Evolutionary conservation across 495 filamentous ascomycete genomes (phyloP), one percentile per base, ranked within the genome.

Genomic region (Hyphodiscus hymeniophilus): DNA sequence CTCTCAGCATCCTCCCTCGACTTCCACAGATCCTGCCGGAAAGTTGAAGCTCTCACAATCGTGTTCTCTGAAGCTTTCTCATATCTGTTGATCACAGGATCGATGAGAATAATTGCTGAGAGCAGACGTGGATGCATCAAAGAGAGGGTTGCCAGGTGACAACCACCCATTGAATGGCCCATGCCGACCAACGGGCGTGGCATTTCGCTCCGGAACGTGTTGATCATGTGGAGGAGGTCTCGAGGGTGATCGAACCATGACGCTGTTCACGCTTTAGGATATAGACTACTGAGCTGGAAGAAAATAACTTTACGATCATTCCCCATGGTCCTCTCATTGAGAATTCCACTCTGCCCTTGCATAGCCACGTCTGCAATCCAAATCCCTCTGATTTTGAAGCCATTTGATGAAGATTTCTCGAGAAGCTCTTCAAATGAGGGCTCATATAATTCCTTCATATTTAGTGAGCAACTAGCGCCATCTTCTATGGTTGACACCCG

Each of bases 81-180:
- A 36, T 52, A 18, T 55, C 62, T 45, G 54, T 82, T 75, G 45
- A 89, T 74, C 31, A 85, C 79, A 3, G 89, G 88, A 62, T 95
- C 89, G 2, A 95, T 67, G 6, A 91, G 73, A 38, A 91, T 70
- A 5, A 94, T 60, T 2, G 79, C 76, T 39, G 79, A 72, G 51
- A 95, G 72, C 10, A 95, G 77, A 4, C 88, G 81, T 11, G 90
- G 88, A 66, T 94, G 85, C 50, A 88, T 70, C 7, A 90, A 68
- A 18, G 84, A 71, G 12, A 74, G 58, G 45, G 73, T 64, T 43
- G 65, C 63, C 55, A 86, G 73, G 45, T 85, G 75, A 59, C 74
- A 75, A 51, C 76, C 89, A 53, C 90, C 90, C 74, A 89, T 85
- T 62, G 83, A 89, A 65, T 96, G 90, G 22, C 89, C 90, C 5